phyloP scores from a whole-genome alignment of 768 basidiomycete species.

The Mycena leptocephala region DNA sequence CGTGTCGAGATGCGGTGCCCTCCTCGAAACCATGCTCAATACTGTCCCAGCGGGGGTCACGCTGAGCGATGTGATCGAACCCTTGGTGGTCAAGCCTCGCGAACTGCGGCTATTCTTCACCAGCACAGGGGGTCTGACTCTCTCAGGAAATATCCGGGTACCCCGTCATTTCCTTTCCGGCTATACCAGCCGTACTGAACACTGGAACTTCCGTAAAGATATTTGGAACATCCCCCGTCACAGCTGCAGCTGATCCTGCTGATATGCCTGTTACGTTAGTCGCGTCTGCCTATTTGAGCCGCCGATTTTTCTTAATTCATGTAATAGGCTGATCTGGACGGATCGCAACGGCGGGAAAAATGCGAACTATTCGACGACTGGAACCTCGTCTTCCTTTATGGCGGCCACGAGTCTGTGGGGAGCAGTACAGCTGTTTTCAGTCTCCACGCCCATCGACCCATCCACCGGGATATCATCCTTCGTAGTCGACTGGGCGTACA shows the following conservation, averaged over 20 bases:
- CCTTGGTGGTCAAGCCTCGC: conserved; percentile 21
- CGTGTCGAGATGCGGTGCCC: neutral
- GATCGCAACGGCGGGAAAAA: conserved; percentile 12
- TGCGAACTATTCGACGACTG: conserved; percentile 3
- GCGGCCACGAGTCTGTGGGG: conserved; percentile 28
- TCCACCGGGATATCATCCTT: conserved; percentile 19
- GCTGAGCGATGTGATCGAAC: no score
- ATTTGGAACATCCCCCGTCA: conserved; percentile 19
- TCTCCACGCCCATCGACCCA: conserved; percentile 1
- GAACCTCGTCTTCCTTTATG: neutral
- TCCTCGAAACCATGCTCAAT: neutral
- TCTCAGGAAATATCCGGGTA: conserved; percentile 19
- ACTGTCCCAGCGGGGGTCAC: conserved; percentile 1
- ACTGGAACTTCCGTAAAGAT: conserved; percentile 17
- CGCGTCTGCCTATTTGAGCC: conserved; percentile 39
- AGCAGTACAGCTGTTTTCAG: conserved; percentile 4
- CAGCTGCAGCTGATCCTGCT: conserved; percentile 5
- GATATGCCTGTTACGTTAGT: conserved; percentile 23
- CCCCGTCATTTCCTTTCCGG: neutral
- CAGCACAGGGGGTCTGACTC: neutral
- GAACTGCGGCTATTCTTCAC: conserved; percentile 5
- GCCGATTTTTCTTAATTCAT: neutral
- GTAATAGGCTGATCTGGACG: conserved; percentile 22
- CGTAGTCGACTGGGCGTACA: conserved; percentile 28
- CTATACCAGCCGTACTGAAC: neutral